Evolutionary conservation across 805 yeast genomes (phyloP).

Genomic region (Saccharomycopsis javanensis): DNA sequence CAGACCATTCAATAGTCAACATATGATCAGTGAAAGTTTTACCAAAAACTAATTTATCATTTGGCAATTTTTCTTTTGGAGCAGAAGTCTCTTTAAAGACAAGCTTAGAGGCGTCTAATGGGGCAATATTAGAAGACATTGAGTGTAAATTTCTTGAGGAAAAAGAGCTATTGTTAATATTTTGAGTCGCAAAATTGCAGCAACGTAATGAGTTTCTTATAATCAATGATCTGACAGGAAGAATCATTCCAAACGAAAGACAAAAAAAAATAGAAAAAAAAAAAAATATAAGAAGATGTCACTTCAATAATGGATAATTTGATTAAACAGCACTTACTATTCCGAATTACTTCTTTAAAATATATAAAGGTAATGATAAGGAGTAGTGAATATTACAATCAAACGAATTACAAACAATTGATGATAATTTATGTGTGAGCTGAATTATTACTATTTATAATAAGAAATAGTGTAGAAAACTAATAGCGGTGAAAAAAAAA

Average conservation of each 20-base stretch:
- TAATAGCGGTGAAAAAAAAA: neutral
- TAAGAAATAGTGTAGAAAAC: neutral
- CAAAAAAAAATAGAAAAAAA: neutral
- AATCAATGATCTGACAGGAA: neutral
- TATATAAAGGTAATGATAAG: too few relatives aligned
- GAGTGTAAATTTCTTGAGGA: slow-evolving; percentile 1
- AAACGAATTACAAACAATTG: neutral
- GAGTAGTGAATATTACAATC: too few relatives aligned
- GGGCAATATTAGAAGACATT: slow-evolving; percentile 26
- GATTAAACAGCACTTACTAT: neutral
- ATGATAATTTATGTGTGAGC: neutral
- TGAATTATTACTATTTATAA: neutral
- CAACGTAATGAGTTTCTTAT: neutral
- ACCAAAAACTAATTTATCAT: slow-evolving; percentile 61
- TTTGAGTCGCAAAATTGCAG: neutral
- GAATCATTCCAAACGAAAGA: neutral
- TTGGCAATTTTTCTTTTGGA: slow-evolving; percentile 49
- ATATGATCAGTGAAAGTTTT: slow-evolving; percentile 78
- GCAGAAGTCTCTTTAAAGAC: slow-evolving; percentile 34
- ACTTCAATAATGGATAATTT: neutral
- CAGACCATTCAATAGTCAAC: slow-evolving; percentile 78
- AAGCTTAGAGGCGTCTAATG: slow-evolving; percentile 47
- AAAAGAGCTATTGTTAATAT: neutral
- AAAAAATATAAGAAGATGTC: neutral
- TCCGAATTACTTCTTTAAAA: neutral